Conservation (phyloP, 257 asterid species). For the Asclepias syriaca region DNA sequence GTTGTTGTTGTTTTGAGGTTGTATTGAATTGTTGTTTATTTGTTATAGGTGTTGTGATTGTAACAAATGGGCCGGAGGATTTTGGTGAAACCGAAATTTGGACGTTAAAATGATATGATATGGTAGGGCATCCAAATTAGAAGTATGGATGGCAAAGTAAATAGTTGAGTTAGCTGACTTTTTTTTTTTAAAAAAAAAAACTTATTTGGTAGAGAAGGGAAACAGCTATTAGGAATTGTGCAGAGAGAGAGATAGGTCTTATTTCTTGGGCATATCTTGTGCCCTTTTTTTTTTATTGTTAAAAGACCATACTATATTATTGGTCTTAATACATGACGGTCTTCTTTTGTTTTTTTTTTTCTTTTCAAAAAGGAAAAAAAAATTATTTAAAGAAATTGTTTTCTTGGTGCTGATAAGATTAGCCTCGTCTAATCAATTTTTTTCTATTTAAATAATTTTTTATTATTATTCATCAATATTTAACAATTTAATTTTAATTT, state of each 20-base stretch:
- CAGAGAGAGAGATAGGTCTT: slow-evolving; percentile 17
- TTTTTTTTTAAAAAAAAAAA: too few species aligned
- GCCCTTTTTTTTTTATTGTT: background rate
- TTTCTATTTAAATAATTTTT: too few species aligned
- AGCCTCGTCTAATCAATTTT: too few species aligned
- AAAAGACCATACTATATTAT: background rate
- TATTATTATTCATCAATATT: too few species aligned
- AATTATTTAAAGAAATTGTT: too few species aligned
- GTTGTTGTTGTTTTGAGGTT: too few species aligned
- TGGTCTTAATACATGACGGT: slow-evolving; percentile 6
- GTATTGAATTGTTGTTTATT: background rate
- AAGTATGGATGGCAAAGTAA: slow-evolving; percentile 5
- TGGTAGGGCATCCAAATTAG: background rate
- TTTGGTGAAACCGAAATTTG: slow-evolving; percentile 12
- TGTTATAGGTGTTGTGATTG: slow-evolving; percentile 18
- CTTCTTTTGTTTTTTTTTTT: too few species aligned
- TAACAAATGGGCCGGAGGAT: slow-evolving; percentile 25
- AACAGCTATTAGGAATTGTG: slow-evolving; percentile 15
- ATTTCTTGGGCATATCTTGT: slow-evolving; percentile 11
- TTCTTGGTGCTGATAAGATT: too few species aligned
- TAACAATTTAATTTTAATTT: too few species aligned
- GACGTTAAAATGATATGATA: too few species aligned
- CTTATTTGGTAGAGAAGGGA: background rate
- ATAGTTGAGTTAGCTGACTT: slow-evolving; percentile 14
- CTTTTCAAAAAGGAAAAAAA: too few species aligned